phyloP scores from a whole-genome alignment of 2,329 filamentous ascomycete species.

The Westerdykella sp. region DNA sequence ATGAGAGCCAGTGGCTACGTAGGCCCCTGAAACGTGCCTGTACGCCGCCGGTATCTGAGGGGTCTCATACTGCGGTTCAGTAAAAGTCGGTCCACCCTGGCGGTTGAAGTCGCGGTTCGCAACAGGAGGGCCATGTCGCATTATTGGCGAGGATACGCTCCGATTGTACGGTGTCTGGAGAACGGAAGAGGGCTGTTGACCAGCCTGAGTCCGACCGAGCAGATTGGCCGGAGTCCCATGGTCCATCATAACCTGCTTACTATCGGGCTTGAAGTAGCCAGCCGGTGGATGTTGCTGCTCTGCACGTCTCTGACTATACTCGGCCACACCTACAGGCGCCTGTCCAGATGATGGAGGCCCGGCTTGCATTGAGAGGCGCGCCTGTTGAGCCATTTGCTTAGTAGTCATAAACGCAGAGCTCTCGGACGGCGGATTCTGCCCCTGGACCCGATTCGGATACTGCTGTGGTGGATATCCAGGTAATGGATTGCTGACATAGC shows the following conservation, averaged over 20 bases:
- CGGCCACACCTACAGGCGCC: too few relatives aligned
- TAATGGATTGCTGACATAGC: too few relatives aligned
- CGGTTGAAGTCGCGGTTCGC: slow-evolving; percentile 13
- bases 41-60: slow-evolving; percentile 34
- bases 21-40: slow-evolving; percentile 27
- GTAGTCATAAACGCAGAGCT: slow-evolving; percentile 9
- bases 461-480: slow-evolving; percentile 3
- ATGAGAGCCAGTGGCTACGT: slow-evolving; percentile 15
- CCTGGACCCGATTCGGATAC: slow-evolving; percentile 5
- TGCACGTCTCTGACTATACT: neutral
- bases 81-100: slow-evolving; percentile 13
- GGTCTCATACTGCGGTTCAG: slow-evolving; percentile 31
- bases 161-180: slow-evolving; percentile 10
- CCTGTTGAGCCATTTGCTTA: slow-evolving; percentile 3
- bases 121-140: slow-evolving; percentile 4
- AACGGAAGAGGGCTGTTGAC: slow-evolving; percentile 1
- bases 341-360: slow-evolving; percentile 1
- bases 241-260: neutral
- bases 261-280: slow-evolving; percentile 6
- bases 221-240: neutral
- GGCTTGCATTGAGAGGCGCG: neutral
- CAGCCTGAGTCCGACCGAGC: slow-evolving; percentile 1
- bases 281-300: slow-evolving; percentile 1
- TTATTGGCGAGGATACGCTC: slow-evolving; percentile 17
- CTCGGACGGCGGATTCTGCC: neutral